Evolutionary conservation across 2,329 filamentous ascomycete species (phyloP), one percentile per base, ranked within the genome.

Genomic region (Hirsutella thompsonii): DNA sequence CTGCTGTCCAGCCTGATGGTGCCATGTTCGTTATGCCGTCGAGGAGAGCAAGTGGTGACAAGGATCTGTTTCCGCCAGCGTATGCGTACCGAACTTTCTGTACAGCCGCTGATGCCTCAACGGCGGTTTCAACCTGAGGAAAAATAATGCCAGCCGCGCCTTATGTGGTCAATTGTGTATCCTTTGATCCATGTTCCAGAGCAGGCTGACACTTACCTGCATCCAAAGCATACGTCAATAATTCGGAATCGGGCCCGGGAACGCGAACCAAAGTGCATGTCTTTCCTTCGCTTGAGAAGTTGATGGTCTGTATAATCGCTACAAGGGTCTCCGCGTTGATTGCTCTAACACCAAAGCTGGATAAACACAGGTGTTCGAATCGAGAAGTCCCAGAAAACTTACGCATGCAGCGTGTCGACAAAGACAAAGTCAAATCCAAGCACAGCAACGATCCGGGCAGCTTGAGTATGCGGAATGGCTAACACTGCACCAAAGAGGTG

Each of bases 281-380:
- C 23, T 41, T 44, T 16, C 42, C 42, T 21, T 44, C 28, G 36
- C 42, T 44, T 9, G 39, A n/a, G 16, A 44, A 44, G 36, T 44
- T 39, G 39, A 44, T 41, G 21, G 39, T 44, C 6, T 41, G 42
- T 28, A 44, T 44, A 13, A 44, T 35, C 4, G n/a, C 42, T 20
- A 44, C 42, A 3, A 44, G 42, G 13, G 11, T 39, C 39, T 44
- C 42, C 10, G 42, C 11, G 30, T 41, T 41, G 26, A 20, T 44
- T 13, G 42, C 35, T 4, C 39, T 44, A 29, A 29, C 9, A 18
- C 13, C 26, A 16, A 35, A n/a, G 34, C 18, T 16, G n/a, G n/a
- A n/a, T n/a, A n/a, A n/a, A n/a, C n/a, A n/a, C n/a, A n/a, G n/a
- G n/a, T n/a, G n/a, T n/a, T n/a, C n/a, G 20, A 28, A 16, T 32